Evolutionary conservation across 805 yeast species (phyloP), one percentile per base, ranked within the genome.

Genomic region (Metschnikowia chrysomelidarum): DNA sequence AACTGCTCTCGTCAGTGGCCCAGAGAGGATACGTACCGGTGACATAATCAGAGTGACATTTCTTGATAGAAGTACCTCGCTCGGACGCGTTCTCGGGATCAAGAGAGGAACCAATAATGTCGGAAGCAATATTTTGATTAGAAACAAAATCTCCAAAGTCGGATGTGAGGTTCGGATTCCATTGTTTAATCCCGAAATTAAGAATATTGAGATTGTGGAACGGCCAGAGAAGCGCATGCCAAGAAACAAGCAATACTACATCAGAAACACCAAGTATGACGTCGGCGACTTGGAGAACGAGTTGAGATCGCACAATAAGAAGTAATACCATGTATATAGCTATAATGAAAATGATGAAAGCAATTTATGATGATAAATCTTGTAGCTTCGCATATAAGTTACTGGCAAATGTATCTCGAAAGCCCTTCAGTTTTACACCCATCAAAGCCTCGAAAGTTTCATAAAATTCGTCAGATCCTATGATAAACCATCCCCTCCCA

Each of bases 171-270:
- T 82, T 44, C 71, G 91, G 43, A 76, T 88, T 30, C 89, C 91
- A 19, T 62, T 91, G 17, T 91, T 72, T 67, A 83, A 82, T 43
- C 96, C 97, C 6, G 69, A 78, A 36, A 72, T 93, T 37, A 75
- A 79, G 44, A 76, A 82, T 59, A 71, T 91, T 34, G 97, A 89
- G 61, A 60, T 88, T 24, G 60, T 91, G 43, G 75, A 84, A 60
- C 81, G 81, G 60, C 91, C 95, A 24, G 60, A 65, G 44, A 76
- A 74, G 54, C 80, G 87, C 61, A 78, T 83, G 69, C 53, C 67
- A 9, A 79, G 95, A 75, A 78, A 79, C 64, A 91, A 87, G 71
- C 91, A 87, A 51, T 89, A 82, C 72, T 93, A 87, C 64, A 83
- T 93, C 55, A 83, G 96, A 67, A 82, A 75, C 60, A 71, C 82